Base-by-base conservation (phyloP, 306 rosid species). In the Acacia acuminata region DNA sequence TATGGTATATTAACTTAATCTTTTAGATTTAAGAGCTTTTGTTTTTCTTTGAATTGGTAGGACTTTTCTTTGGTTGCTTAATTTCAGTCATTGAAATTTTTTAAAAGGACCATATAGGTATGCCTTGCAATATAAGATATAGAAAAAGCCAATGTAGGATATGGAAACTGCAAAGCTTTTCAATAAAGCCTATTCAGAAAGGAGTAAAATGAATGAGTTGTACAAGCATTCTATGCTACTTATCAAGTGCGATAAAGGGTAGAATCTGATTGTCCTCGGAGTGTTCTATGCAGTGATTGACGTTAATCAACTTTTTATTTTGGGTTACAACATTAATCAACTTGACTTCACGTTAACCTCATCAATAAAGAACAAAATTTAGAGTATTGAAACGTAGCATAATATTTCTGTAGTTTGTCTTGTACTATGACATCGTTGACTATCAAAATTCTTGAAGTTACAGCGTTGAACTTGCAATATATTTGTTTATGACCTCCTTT, bases 1-100 rank as follows among this genome's bases (percentile, higher is more conserved):
- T 91, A 89, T 19, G 96, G 99, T 96, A 94, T 30, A 38, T 71
- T 77, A 73, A 84, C 63, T 79, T 71, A 71, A 38, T 73, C 63
- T 58, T 56, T 48, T 77, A 60, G 13, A 68, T 71, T 51, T 44
- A 22, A 34, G 72, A 12, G 85, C 70, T 53, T 66, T 75, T 24
- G 42, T 50, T 77, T 77, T 32, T 65, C 32, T 44, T 72, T 82
- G 47, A 71, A 66, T 67, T 60, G 64, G 42, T 61, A 45, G 10
- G 42, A 77, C 58, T 76, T 81, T 67, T 50, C 79, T 38, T n/a
- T 8, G 65, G 55, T 66, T 77, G 43, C 83, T 65, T 73, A 79
- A 77, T 27, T 60, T n/a, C 42, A 40, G 32, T 73, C 16, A 63
- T 47, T 38, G 60, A 80, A 83, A 36, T 40, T 17, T 61, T 45